Base-by-base conservation (phyloP, 768 basidiomycete species). In the Termitomyces sp. region DNA sequence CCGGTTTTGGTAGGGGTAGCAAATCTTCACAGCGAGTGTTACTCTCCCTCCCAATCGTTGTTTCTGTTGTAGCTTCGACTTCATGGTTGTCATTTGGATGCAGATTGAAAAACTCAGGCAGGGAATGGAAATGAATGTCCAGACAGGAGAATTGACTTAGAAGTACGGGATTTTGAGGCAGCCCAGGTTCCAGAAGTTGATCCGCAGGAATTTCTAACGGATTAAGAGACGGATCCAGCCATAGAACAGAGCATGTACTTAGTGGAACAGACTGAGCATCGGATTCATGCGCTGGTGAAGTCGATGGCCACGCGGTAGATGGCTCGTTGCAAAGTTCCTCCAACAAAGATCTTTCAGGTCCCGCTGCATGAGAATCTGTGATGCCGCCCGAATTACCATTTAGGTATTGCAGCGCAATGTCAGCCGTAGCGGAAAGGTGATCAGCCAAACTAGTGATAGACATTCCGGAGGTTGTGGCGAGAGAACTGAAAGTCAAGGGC, bases 141-240 rank as follows among this genome's bases (percentile, higher is more conserved):
- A 30, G 18, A 14, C 52, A 52, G 13, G 56, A 40, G 59, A 53
- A 49, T 41, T 28, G 44, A 46, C 44, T 33, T 5, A 47, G 22
- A 50, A 61, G 40, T 47, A 43, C 43, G 7, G 41, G 41, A 56
- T 38, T 28, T 43, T 41, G 43, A 48, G 32, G 30, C 16, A 13
- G 16, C 14, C 46, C 56, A 53, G 8, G 28, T 52, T 60, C 47
- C 36, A 38, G 28, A 32, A 55, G 47, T 20, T 51, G 26, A 22
- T 36, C 52, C 35, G 57, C 63, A 57, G 74, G 66, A 30, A 76
- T 71, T 33, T 76, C 72, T 33, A 72, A 59, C 22, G 79, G 79
- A 62, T 80, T 72, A 50, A 81, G 46, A 36, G 58, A 35, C 16
- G 57, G 45, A 5, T 60, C 43, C 4, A 57, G 40, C 59, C 56